Conservation (phyloP, 305 asterid species). For the Fraxinus latifolia region DNA sequence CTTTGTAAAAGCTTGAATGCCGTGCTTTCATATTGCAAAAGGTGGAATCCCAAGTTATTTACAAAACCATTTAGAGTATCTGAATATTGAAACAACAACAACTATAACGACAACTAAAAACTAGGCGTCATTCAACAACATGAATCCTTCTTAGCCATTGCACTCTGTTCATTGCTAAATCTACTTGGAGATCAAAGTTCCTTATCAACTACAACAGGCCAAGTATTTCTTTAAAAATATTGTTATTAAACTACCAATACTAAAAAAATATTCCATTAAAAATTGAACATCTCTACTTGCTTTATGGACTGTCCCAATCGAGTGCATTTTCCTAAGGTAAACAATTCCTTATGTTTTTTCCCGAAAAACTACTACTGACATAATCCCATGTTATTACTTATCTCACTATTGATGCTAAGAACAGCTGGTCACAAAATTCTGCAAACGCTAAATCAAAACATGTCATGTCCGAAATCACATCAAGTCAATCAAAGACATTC, state of each 20-base stretch:
- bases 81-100: neutral
- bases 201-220: neutral
- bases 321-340: neutral
- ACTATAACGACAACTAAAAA: neutral
- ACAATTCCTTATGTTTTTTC: neutral
- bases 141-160: neutral
- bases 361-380: neutral
- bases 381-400: neutral
- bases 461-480: neutral
- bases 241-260: neutral
- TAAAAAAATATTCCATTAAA: neutral
- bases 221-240: neutral
- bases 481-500: neutral
- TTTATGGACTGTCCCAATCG: neutral
- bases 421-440: neutral
- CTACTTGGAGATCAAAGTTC: neutral
- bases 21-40: neutral
- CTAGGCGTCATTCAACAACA: neutral
- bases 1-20: neutral
- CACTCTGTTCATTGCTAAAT: neutral
- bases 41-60: neutral
- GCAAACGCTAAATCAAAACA: constrained; percentile 1
- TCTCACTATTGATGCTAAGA: neutral
- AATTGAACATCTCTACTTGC: neutral
- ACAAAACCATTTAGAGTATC: neutral